Evolutionary conservation across 345 rosid species (phyloP).

Genomic region (Lepidium didymum): DNA sequence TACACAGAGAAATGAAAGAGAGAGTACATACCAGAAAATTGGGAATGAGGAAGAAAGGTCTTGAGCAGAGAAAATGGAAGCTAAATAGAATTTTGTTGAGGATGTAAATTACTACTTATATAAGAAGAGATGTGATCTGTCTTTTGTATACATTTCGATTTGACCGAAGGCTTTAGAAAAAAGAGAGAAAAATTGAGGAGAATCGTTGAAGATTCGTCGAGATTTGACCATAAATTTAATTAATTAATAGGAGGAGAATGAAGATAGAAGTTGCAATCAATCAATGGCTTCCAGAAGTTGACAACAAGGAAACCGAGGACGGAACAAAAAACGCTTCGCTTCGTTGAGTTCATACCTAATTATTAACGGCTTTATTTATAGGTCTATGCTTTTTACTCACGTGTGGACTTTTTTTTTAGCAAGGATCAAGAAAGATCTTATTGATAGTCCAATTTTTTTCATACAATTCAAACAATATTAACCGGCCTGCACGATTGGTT

Average conservation of each 20-base stretch:
- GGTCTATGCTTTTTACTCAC: background rate
- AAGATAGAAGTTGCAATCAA: conserved; percentile 17
- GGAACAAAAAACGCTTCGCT: background rate
- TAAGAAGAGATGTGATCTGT: background rate
- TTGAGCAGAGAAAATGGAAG: conserved; percentile 2
- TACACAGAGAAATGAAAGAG: background rate
- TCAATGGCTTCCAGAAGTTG: conserved; percentile 28
- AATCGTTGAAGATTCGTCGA: conserved; percentile 25
- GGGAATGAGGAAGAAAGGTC: conserved; percentile 14
- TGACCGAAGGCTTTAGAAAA: conserved; percentile 6
- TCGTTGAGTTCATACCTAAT: conserved; percentile 12
- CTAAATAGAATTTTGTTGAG: background rate
- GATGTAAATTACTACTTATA: background rate
- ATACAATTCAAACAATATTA: no score
- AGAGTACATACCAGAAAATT: conserved; percentile 5
- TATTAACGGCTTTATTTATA: background rate
- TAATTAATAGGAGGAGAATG: background rate
- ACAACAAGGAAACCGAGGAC: background rate
- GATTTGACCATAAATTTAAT: background rate
- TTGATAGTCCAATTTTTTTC: no score
- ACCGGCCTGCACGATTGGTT: no score
- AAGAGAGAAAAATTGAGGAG: background rate
- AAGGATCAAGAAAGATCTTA: no score
- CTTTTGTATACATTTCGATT: background rate
- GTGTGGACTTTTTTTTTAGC: background rate